These are phyloP conservation scores for Dothideomycetidae sp. DNA, from an alignment of 2,329 filamentous ascomycete species.

Conservation along the genomic window DNA sequence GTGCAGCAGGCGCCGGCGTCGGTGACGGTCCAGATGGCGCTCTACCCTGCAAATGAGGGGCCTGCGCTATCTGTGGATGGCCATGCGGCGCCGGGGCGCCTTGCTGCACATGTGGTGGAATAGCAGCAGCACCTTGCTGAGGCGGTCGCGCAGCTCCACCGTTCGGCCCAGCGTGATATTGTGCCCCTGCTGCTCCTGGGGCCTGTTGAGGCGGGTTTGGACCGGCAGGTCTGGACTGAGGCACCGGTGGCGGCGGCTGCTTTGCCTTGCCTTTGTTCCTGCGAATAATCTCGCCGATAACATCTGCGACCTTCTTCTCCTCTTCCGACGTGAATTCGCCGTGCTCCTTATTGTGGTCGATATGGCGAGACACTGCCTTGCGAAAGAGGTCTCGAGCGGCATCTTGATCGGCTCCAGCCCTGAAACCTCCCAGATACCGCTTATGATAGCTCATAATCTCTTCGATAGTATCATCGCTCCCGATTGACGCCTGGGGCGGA, in stretches of 20 bases:
- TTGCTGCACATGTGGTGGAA: neutral
- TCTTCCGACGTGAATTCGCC: constrained; percentile 11
- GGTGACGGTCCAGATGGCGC: neutral
- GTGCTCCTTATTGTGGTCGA: constrained; percentile 11
- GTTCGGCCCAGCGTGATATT: neutral
- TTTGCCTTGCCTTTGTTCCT: constrained; percentile 8
- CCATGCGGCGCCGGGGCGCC: neutral
- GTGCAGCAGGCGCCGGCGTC: neutral
- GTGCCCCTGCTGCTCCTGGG: neutral
- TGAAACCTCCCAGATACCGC: constrained; percentile 10
- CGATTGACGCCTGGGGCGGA: constrained; percentile 11
- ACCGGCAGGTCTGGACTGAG: neutral
- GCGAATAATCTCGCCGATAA: constrained; percentile 11
- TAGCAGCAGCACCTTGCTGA: neutral
- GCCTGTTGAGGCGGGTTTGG: neutral
- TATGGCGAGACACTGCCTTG: constrained; percentile 12
- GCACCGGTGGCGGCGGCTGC: neutral
- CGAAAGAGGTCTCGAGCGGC: constrained; percentile 11
- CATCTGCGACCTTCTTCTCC: constrained; percentile 12
- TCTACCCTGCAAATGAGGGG: neutral
- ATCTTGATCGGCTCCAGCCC: constrained; percentile 11
- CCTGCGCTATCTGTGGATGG: neutral
- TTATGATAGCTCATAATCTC: constrained; percentile 14
- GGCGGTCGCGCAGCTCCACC: neutral
- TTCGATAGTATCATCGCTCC: constrained; percentile 12